These are phyloP conservation scores for Jacaranda copaia DNA, from an alignment of 257 asterid genomes.

Conservation along the genomic window DNA sequence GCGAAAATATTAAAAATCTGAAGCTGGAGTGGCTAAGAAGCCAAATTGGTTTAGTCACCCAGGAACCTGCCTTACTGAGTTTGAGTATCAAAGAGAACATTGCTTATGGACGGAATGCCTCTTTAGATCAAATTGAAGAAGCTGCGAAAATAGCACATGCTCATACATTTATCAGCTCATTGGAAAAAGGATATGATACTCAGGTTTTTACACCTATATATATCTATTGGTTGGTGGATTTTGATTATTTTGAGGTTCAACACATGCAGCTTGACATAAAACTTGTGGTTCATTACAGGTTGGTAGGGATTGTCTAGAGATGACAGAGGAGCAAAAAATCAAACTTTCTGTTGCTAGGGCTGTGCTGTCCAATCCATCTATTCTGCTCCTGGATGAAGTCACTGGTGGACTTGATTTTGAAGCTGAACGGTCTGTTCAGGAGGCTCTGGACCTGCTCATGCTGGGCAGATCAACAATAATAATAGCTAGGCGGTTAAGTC, in stretches of 20 bases:
- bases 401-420: conserved; percentile 99
- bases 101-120: conserved; percentile 94
- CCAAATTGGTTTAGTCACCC: conserved; percentile 96
- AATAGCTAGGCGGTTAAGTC: conserved; percentile 94
- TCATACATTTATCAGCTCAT: conserved; percentile 95
- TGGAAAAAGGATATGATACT: conserved; percentile 91
- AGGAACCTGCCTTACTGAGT: conserved; percentile 98
- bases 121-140: conserved; percentile 95
- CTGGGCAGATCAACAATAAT: conserved; percentile 96
- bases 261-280: conserved; percentile 26
- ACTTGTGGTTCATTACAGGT: conserved; percentile 59
- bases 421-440: conserved; percentile 97
- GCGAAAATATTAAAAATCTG: conserved; percentile 94
- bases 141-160: conserved; percentile 99
- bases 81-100: conserved; percentile 94
- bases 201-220: conserved; percentile 62
- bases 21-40: conserved; percentile 98
- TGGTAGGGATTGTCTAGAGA: conserved; percentile 80
- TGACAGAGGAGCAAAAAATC: conserved; percentile 98
- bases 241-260: conserved; percentile 29
- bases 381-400: conserved; percentile 96
- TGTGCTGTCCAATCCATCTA: conserved; percentile 92
- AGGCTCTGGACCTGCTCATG: conserved; percentile 96
- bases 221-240: conserved; percentile 30
- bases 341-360: conserved; percentile 98